Base-by-base conservation (phyloP, 108 stramenopile species). In the Nitzschia sp. region DNA sequence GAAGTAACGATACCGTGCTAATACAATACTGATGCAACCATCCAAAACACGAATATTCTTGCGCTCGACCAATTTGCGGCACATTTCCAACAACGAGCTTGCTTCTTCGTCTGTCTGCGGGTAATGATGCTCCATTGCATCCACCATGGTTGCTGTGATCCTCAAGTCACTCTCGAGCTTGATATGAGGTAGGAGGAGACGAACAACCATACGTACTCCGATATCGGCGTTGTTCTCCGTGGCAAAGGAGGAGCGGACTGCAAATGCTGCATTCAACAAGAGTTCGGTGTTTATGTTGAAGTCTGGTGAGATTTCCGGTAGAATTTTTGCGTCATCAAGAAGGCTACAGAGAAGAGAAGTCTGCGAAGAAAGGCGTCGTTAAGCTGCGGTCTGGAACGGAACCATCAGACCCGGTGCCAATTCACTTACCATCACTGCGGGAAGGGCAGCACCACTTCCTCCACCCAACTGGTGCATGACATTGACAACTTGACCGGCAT, bases 391-490 rank as follows among this genome's bases (percentile, higher is more conserved):
- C n/a, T n/a, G n/a, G n/a, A n/a, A n/a, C n/a, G n/a, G 1, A 34
- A n/a, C 51, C 33, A 53, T 5, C 46, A 53, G 32, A 66, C 2
- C 18, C n/a, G 46, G 13, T 13, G 18, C 49, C 3, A 75, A 29
- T n/a, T n/a, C n/a, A 59, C 86, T 71, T 62, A 91, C 90, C 85
- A 90, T 78, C 13, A 86, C 79, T 0, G 92, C 85, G 25, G 92
- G 92, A 26, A 93, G 62, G 11, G 92, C 92, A 15, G 89, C 92
- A 19, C 87, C 89, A 66, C 84, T 89, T 15, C 82, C 86, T 29
- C 89, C 92, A 53, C 87, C 90, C 51, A 83, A 71, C 28, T 53
- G 49, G 62, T 82, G 79, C 59, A 90, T 35, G 25, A 73, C 63
- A 21, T 77, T 48, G 1, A 93, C 56, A 29, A 83, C 87, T 29